Evolutionary conservation across 768 basidiomycete genomes (phyloP), one percentile per base, ranked within the genome.

Genomic region (Saitozyma podzolica): DNA sequence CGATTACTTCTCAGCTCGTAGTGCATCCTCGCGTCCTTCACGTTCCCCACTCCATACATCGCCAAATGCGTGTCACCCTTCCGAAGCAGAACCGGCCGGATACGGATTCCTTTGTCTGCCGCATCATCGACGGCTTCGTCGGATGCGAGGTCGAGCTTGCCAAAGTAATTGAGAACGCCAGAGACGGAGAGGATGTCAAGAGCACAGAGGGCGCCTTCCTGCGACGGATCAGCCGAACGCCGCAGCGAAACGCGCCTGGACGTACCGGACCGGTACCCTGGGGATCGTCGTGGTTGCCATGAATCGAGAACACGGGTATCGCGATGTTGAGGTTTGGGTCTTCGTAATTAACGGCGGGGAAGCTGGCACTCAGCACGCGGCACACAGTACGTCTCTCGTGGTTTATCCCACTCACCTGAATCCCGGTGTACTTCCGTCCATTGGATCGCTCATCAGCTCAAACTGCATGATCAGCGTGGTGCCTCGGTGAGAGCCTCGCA

Each of bases 221-320:
- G 66, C 9, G 8, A 17, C 16, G 37, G 41, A 16, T 19, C 10
- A 19, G 16, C 6, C 2, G 4, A 13, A 16, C 5, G 16, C 20
- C 3, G 8, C 13, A 52, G 29, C 29, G 2, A 29, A 29, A 1
- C 1, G 14, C 54, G 3, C 81, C 0, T 7, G n/a, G 56, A 47
- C 90, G 64, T 71, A 92, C 93, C 9, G 89, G 84, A 3, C 94
- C 93, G 19, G 92, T 88, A 17, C 96, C 96, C 81, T 98, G 96
- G 41, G 96, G 96, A 72, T 99, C 96, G 74, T 99, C 96, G 79
- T 99, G 96, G 75, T 99, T 99, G 49, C 96, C 96, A 73, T 99
- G 96, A 56, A 99, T 98, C 0, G 95, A 97, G 80, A 99, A 99
- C 39, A 98, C 90, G 3, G 96, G 96, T n/a, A 96, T 91, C 4